These are phyloP conservation scores for Dryas drummondii DNA, from an alignment of 306 rosid species.

Conservation along the genomic window DNA sequence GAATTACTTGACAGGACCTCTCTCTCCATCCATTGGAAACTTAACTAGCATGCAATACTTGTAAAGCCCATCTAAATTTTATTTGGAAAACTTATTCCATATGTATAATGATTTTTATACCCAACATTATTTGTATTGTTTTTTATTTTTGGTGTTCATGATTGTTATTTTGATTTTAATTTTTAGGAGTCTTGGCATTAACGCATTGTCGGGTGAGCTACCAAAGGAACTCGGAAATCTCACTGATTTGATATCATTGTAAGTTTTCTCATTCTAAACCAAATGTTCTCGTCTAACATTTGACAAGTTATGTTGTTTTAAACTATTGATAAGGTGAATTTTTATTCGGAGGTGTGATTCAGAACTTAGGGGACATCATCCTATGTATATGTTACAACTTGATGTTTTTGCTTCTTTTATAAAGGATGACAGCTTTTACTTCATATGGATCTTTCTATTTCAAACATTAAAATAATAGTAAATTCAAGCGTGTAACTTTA, in stretches of 20 bases:
- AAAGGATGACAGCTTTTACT: background rate
- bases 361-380: background rate
- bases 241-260: slow-evolving; percentile 43
- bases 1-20: slow-evolving; percentile 64
- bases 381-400: background rate
- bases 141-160: background rate
- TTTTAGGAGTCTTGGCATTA: slow-evolving; percentile 54
- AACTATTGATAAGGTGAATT: background rate
- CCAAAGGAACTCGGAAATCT: slow-evolving; percentile 74
- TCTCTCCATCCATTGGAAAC: slow-evolving; percentile 66
- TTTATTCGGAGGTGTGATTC: background rate
- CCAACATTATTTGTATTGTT: background rate
- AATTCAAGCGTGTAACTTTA: too few species aligned
- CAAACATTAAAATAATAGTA: background rate
- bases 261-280: slow-evolving; percentile 26
- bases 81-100: background rate
- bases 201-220: slow-evolving; percentile 67
- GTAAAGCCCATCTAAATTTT: slow-evolving; percentile 37
- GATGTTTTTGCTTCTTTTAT: background rate
- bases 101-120: background rate
- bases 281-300: background rate
- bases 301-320: background rate
- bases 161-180: background rate
- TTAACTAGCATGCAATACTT: slow-evolving; percentile 60
- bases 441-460: background rate